Base-by-base conservation (phyloP, 2,329 filamentous ascomycete genomes). In the Colletotrichum gloeosporioides region DNA sequence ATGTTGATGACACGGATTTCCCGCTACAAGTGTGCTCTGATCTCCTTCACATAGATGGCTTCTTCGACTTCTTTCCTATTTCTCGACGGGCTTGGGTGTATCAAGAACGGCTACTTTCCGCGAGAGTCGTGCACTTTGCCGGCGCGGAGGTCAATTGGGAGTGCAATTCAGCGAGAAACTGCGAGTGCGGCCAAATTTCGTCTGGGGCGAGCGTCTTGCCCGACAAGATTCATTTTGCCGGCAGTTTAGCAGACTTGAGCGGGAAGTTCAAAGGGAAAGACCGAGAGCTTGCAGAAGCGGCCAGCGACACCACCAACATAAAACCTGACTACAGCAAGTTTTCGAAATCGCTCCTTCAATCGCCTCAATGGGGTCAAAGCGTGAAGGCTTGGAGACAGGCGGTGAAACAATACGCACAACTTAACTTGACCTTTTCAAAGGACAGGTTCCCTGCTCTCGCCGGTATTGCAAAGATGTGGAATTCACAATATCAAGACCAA, bases 401-500 rank as follows among this genome's bases (percentile, higher is more conserved):
- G 13, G 63, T 66, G 16, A 25, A 44, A 22, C 63, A 49, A 15
- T 66, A 66, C 15, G 25, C 27, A 8, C 27, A 12, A 7, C 27
- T 66, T 6, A n/a, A 76, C 3, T 70, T 84, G 18, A 79, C 79
- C 0, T 71, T 78, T 1, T 22, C 39, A 5, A 66, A 66, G 22
- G 63, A 66, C 32, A 53, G 25, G 8, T 53, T 66, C 22, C 63
- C 63, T 18, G 63, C 63, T 32, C 39, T 66, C 22, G 63, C 63
- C 1, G 63, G 63, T 8, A 25, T 66, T 18, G 63, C 63, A 6
- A 66, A 66, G 22, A 32, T 66, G 7, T 53, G 39, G 63, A 66
- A 53, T 9, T 5, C 34, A 27, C 8, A 53, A 8, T 27, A 49
- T 10, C 18, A 66, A 6, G 63, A 32, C 22, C 63, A 49, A 44